These are phyloP conservation scores for Arthrobotrys entomopaga DNA, from an alignment of 2,329 filamentous ascomycete species.

Conservation along the genomic window DNA sequence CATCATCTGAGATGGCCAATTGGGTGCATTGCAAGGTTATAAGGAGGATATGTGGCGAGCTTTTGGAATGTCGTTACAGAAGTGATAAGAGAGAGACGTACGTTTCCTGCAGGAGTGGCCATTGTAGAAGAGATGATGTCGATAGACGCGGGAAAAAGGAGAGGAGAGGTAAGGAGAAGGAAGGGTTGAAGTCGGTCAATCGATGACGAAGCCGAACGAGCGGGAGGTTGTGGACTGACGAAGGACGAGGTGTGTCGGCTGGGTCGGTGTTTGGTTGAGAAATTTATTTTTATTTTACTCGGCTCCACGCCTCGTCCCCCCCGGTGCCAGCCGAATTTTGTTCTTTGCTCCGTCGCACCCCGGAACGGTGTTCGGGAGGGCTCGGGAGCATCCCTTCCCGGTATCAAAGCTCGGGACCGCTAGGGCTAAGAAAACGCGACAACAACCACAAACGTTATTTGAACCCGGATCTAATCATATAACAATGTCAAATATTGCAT, in stretches of 20 bases:
- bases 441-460: too few relatives aligned
- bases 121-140: slow-evolving; percentile 11
- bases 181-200: slow-evolving; percentile 9
- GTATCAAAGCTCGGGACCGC: background rate
- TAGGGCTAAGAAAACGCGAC: too few relatives aligned
- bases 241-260: too few relatives aligned
- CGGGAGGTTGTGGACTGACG: too few relatives aligned
- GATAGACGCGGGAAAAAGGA: slow-evolving; percentile 1
- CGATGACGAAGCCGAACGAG: slow-evolving; percentile 27
- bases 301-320: too few relatives aligned
- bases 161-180: slow-evolving; percentile 4
- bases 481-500: too few relatives aligned
- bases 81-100: slow-evolving; percentile 26
- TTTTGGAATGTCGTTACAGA: background rate
- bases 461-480: too few relatives aligned
- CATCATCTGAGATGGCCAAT: background rate
- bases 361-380: background rate
- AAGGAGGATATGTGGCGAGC: background rate
- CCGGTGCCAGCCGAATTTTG: slow-evolving; percentile 6
- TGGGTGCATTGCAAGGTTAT: background rate
- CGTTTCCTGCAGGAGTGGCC: slow-evolving; percentile 49
- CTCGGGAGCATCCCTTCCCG: slow-evolving; percentile 2
- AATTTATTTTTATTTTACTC: slow-evolving; percentile 32
- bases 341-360: slow-evolving; percentile 22
- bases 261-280: slow-evolving; percentile 19